These are phyloP conservation scores for Leccinum obscurum DNA, from an alignment of 768 basidiomycete species.

Conservation along the genomic window DNA sequence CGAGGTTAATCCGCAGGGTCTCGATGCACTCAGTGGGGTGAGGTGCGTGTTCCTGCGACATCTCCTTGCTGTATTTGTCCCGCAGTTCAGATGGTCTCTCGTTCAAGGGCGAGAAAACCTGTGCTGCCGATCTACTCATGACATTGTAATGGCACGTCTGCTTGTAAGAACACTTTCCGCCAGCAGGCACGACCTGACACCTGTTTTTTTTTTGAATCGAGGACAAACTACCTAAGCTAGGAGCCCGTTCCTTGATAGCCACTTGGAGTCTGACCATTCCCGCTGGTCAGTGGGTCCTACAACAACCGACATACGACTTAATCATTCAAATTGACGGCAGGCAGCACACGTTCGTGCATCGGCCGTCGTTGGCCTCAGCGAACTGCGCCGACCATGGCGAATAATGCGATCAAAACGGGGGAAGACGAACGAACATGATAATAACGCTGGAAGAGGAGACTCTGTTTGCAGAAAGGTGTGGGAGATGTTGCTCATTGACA, in stretches of 20 bases:
- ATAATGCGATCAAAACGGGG: not conserved
- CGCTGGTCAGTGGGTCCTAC: not conserved
- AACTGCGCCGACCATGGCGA: not conserved
- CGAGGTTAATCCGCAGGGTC: not conserved
- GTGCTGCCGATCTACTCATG: not conserved
- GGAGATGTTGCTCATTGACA: not conserved
- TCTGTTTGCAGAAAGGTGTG: not conserved
- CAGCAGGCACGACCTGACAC: not conserved
- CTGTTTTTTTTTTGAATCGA: no score
- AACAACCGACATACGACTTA: not conserved
- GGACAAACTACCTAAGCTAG: no score
- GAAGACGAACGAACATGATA: conserved; percentile 10
- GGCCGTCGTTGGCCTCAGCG: not conserved
- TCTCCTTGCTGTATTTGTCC: not conserved
- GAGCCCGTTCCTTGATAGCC: not conserved
- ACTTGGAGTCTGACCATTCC: not conserved
- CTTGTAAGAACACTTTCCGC: not conserved
- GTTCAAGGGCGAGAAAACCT: no score
- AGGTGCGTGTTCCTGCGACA: not conserved
- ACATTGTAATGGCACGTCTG: not conserved
- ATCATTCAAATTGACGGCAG: not conserved
- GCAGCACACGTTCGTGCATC: conserved; percentile 4
- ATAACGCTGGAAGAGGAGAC: not conserved
- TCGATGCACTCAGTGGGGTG: not conserved
- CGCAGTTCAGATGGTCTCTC: not conserved